Conservation (phyloP, 352 stramenopile species). For the Pythium plurisporium region DNA sequence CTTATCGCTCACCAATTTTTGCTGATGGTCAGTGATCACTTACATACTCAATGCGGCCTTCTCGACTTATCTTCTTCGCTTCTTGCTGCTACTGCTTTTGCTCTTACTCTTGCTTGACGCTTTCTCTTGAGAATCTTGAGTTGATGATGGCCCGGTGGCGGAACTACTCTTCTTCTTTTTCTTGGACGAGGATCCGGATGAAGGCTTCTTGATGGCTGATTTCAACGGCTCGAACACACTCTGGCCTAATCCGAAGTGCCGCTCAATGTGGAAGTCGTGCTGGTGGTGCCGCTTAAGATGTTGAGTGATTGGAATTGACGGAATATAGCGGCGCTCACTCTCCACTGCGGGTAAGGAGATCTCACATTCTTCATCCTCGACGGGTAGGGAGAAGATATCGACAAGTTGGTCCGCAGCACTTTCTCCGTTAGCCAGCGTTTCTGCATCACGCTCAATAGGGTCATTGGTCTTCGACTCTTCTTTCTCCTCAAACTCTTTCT, state of each 20-base stretch:
- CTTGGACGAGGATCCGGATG: slow-evolving; percentile 18
- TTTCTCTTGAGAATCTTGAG: neutral
- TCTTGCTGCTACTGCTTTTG: slow-evolving; percentile 35
- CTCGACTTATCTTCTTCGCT: slow-evolving; percentile 31
- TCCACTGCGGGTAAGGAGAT: slow-evolving; percentile 23
- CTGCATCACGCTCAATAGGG: neutral
- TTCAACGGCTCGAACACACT: slow-evolving; percentile 71
- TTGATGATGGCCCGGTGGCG: neutral
- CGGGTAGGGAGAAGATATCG: slow-evolving; percentile 44
- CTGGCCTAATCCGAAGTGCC: slow-evolving; percentile 64
- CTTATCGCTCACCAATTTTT: too few species aligned
- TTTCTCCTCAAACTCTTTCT: slow-evolving; percentile 38
- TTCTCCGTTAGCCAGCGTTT: neutral
- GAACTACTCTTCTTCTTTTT: slow-evolving; percentile 27
- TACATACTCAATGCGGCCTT: neutral
- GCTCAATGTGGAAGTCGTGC: slow-evolving; percentile 57
- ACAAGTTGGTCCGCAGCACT: slow-evolving; percentile 6
- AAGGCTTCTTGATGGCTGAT: slow-evolving; percentile 34
- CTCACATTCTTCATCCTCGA: slow-evolving; percentile 12
- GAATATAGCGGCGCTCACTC: slow-evolving; percentile 36
- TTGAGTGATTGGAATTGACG: slow-evolving; percentile 57
- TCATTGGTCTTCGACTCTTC: slow-evolving; percentile 1
- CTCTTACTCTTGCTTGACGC: slow-evolving; percentile 3
- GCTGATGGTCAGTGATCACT: too few species aligned
- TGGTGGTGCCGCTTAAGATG: slow-evolving; percentile 49